These are phyloP conservation scores for Hypomontagnella monticulosa DNA, from an alignment of 495 filamentous ascomycete species.

Conservation along the genomic window DNA sequence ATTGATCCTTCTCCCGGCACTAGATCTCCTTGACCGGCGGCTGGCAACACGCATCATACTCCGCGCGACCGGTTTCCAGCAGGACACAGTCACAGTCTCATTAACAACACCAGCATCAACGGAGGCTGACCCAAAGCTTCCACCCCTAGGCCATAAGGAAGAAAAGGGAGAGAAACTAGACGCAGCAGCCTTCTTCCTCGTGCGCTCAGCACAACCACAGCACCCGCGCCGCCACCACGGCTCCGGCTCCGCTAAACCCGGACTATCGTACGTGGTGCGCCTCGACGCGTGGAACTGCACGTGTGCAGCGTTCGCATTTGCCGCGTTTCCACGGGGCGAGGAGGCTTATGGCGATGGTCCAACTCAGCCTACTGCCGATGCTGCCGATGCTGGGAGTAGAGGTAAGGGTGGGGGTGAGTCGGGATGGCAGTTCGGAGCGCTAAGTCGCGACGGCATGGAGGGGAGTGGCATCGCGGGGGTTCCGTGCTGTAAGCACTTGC, in stretches of 20 bases:
- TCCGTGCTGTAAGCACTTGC: conserved; percentile 87
- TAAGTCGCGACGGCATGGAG: conserved; percentile 44
- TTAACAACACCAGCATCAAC: not conserved
- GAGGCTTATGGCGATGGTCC: not conserved
- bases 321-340: conserved; percentile 63
- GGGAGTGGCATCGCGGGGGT: conserved; percentile 43
- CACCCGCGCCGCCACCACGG: conserved; percentile 38
- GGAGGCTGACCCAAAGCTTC: no score
- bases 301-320: conserved; percentile 82
- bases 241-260: conserved; percentile 27
- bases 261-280: conserved; percentile 71
- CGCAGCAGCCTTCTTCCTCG: conserved; percentile 47
- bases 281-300: conserved; percentile 87
- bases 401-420: not conserved
- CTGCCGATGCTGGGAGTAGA: not conserved
- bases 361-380: no score
- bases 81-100: not conserved
- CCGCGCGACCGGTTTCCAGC: conserved; percentile 38
- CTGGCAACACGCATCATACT: conserved; percentile 62
- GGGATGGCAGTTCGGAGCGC: conserved; percentile 53
- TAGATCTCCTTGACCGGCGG: conserved; percentile 82
- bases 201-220: conserved; percentile 49
- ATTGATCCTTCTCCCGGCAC: conserved; percentile 70
- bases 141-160: not conserved
- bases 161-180: not conserved